Evolutionary conservation across 2,329 filamentous ascomycete genomes (phyloP), one percentile per base, ranked within the genome.

Genomic region (Diaporthe citri): DNA sequence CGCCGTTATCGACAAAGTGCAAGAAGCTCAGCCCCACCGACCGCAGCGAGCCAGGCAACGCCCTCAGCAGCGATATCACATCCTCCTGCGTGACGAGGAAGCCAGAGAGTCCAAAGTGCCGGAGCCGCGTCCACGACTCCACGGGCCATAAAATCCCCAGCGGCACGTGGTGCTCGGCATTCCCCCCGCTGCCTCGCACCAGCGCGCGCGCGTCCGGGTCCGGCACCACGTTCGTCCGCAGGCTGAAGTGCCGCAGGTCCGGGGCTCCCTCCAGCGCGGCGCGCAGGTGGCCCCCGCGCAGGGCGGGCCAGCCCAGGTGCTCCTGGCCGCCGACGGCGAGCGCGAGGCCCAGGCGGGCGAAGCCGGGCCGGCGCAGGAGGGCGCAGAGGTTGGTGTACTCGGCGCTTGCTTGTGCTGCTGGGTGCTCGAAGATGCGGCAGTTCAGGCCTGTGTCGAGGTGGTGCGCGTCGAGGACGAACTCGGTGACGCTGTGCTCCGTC

Each of bases 391-490:
- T 52, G 8, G 75, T 20, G 48, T 82, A 80, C 46, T 83, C 80
- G 8, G 77, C 66, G 39, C 77, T 79, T 8, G 59, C n/a, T n/a
- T n/a, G n/a, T n/a, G n/a, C 2, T 12, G 39, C 13, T 1, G 75
- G 75, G 43, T 77, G 22, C 7, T 80, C 78, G 70, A 84, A 83
- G 12, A 84, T 76, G n/a, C 75, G 77, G 31, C 77, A 80, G 17
- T 79, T 83, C 0, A 86, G 75, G 1, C 83, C 83, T 0, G 80
- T 83, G 2, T 72, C 12, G 7, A 84, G 74, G 15, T 77, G 57
- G 59, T 82, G 76, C 3, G 76, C 78, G 62, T 86, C 82, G 8
- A 86, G 20, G 7, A 82, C 48, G 3, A 87, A 76, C 62, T 85
- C 84, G 2, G 81, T 76, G 20, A 87, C 71, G 22, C 12, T n/a